Percentiles rank a stretch among this genome's conserved stretches.
These are phyloP conservation scores for Termitomyces sp. DNA, from an alignment of 768 basidiomycete species.

Conservation along the genomic window DNA sequence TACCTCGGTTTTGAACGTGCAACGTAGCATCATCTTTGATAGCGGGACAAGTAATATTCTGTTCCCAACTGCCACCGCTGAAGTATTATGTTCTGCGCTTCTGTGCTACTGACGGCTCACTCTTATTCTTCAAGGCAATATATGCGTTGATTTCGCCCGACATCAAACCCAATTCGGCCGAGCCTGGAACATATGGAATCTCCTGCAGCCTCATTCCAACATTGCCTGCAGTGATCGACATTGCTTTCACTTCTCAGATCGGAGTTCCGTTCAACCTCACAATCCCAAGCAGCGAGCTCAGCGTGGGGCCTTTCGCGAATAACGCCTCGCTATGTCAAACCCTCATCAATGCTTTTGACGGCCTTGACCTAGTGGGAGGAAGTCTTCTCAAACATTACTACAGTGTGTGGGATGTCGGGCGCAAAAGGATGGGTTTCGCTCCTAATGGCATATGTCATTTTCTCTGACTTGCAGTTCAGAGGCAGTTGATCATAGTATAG, in stretches of 20 bases:
- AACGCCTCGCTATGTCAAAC: slow-evolving; percentile 48
- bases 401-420: slow-evolving; percentile 50
- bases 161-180: slow-evolving; percentile 44
- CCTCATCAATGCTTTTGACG: slow-evolving; percentile 54
- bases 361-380: slow-evolving; percentile 44
- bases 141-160: slow-evolving; percentile 54
- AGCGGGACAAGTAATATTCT: slow-evolving; percentile 53
- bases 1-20: slow-evolving; percentile 30
- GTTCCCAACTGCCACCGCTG: slow-evolving; percentile 41
- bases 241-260: slow-evolving; percentile 45
- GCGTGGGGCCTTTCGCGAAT: slow-evolving; percentile 49
- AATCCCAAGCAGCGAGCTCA: slow-evolving; percentile 51
- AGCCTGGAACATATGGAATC: slow-evolving; percentile 52
- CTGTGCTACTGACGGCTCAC: slow-evolving; percentile 5
- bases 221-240: slow-evolving; percentile 45
- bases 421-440: slow-evolving; percentile 46
- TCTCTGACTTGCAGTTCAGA: not conserved
- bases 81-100: slow-evolving; percentile 23
- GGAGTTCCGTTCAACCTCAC: slow-evolving; percentile 49
- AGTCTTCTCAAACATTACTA: slow-evolving; percentile 57
- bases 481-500: not conserved
- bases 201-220: slow-evolving; percentile 39
- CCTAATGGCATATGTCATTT: slow-evolving; percentile 19
- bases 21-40: slow-evolving; percentile 48
- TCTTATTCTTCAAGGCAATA: slow-evolving; percentile 33